Conservation (phyloP, 495 filamentous ascomycete species). For the Polyplosphaeria fusca region DNA sequence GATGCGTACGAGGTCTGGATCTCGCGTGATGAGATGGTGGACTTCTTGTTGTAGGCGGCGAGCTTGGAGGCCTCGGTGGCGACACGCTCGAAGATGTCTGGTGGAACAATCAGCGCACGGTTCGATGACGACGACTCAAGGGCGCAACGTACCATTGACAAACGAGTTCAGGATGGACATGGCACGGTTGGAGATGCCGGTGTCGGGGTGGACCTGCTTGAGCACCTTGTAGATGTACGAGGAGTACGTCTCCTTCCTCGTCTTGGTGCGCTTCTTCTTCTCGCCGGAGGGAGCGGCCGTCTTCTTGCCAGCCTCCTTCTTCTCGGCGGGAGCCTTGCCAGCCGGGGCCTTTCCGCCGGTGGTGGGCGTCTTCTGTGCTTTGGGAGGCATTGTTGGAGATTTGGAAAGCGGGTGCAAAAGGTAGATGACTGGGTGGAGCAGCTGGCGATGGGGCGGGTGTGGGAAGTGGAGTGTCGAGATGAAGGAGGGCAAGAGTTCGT, state of each 20-base stretch:
- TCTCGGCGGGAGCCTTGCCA: constrained; percentile 85
- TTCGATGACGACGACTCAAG: neutral
- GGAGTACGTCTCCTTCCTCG: constrained; percentile 99
- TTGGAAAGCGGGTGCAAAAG: constrained; percentile 16
- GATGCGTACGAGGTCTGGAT: constrained; percentile 88
- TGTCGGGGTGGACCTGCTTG: constrained; percentile 99
- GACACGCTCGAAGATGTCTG: constrained; percentile 99
- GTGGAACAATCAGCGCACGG: neutral
- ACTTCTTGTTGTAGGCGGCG: constrained; percentile 99
- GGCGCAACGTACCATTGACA: constrained; percentile 86
- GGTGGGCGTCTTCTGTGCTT: constrained; percentile 97
- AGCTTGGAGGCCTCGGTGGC: constrained; percentile 98
- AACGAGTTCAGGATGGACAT: constrained; percentile 99
- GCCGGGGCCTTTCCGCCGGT: constrained; percentile 95
- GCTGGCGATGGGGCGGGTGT: neutral
- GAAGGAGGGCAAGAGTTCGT: constrained; percentile 27
- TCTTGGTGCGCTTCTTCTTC: constrained; percentile 99
- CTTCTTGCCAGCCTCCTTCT: constrained; percentile 99
- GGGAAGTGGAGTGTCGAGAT: constrained; percentile 27
- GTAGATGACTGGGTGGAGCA: neutral
- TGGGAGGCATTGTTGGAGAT: constrained; percentile 77
- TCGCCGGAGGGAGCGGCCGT: constrained; percentile 85
- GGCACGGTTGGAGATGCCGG: constrained; percentile 99
- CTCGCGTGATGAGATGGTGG: constrained; percentile 97
- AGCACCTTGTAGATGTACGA: constrained; percentile 99